These are phyloP conservation scores for Apiospora malaysiana DNA, from an alignment of 2,329 filamentous ascomycete species.

Conservation along the genomic window DNA sequence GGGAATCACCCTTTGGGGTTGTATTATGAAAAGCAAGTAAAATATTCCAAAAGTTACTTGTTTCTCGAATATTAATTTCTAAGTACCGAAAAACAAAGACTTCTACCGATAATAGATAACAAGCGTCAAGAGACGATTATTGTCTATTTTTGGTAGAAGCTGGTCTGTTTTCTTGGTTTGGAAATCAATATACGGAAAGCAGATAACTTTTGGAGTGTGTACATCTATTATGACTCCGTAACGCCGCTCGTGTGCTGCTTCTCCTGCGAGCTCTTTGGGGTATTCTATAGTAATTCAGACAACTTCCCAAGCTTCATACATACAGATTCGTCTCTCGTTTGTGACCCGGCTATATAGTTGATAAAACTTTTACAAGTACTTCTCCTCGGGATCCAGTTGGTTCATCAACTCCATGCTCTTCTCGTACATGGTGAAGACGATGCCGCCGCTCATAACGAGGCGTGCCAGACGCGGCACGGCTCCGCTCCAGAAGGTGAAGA, in stretches of 20 bases:
- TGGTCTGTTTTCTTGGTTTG: too few species aligned
- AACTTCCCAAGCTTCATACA: constrained; percentile 12
- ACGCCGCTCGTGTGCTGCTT: constrained; percentile 2
- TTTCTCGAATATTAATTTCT: too few species aligned
- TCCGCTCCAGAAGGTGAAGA: constrained; percentile 93
- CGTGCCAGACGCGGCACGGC: constrained; percentile 84
- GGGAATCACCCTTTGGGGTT: constrained; percentile 25
- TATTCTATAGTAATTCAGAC: constrained; percentile 28
- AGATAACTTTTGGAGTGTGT: background rate
- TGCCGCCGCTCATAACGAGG: constrained; percentile 89
- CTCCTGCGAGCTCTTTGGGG: constrained; percentile 15
- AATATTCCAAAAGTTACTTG: too few species aligned
- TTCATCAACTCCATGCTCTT: constrained; percentile 93
- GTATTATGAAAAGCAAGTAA: constrained; percentile 11
- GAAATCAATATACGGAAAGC: constrained; percentile 16
- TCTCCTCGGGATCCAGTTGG: constrained; percentile 78
- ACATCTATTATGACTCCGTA: constrained; percentile 14
- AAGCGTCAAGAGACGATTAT: too few species aligned
- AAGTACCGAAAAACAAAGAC: too few species aligned
- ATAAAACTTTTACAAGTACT: constrained; percentile 67
- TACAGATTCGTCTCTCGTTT: background rate
- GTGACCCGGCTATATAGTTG: background rate
- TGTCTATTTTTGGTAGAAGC: too few species aligned
- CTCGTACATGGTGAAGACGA: constrained; percentile 98
- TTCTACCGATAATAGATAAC: too few species aligned